Evolutionary conservation across 768 basidiomycete genomes (phyloP), one percentile per base, ranked within the genome.

Genomic region (Coprinopsis sp.): DNA sequence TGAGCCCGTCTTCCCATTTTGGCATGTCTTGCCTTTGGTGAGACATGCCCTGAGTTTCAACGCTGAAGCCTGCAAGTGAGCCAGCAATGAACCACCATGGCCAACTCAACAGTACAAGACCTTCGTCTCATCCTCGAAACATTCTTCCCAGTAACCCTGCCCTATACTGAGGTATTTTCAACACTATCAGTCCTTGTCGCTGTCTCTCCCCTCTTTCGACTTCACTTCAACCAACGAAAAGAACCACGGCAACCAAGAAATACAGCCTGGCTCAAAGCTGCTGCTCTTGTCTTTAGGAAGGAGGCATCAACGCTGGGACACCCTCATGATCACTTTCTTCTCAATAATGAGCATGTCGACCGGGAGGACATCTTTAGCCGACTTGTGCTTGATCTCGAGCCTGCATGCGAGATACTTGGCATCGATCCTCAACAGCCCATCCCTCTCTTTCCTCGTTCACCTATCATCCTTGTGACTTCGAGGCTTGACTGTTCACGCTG

Each of bases 151-250:
- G 14, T 34, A 2, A 21, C 44, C 4, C 33, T 45, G 22, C 30
- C 44, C 10, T 14, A 21, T 22, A 7, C n/a, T n/a, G 30, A 45
- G 12, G 18, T 34, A 2, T 45, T 45, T 22, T 10, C 34, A 10
- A 33, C 44, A 11, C 22, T 45, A 8, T 33, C 44, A 14, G 6
- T 45, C 11, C 18, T 45, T 34, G n/a, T 45, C 5, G 4, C 44
- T 18, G 16, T 45, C 19, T 33, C 27, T 14, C 44, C 44, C 6
- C 18, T 45, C 21, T 19, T 45, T 23, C 18, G 19, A 24, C 31
- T 45, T 6, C 44, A 45, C 33, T 19, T 23, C 7, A 45, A 45
- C 22, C 44, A 45, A 28, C 12, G 33, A 33, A 45, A 12, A 19
- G 18, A 45, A 14, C 44, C 44, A 19, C 30, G 19, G 4, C 44